Percentiles rank a stretch among this genome's conserved stretches.
phyloP scores from a whole-genome alignment of 768 basidiomycete species.

The Rhodotorula taiwanensis region DNA sequence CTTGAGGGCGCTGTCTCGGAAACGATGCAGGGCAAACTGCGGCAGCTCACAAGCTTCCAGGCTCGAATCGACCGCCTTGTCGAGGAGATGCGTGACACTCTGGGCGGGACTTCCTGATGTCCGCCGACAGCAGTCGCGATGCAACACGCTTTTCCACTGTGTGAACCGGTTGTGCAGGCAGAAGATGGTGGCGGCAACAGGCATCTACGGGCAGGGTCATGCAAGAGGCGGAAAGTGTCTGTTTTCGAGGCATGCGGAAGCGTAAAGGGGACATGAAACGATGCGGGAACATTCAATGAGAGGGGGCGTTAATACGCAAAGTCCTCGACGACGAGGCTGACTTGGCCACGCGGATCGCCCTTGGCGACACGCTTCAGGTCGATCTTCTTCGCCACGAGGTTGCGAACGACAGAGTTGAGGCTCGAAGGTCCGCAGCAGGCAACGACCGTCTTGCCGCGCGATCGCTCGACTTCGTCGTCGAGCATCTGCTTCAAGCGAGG shows the following conservation, averaged over 20 bases:
- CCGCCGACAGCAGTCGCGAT: too few species aligned
- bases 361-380: slow-evolving; percentile 52
- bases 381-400: slow-evolving; percentile 58
- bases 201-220: too few species aligned
- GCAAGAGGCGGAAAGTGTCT: too few species aligned
- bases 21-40: slow-evolving; percentile 75
- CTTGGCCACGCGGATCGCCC: slow-evolving; percentile 40
- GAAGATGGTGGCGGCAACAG: too few species aligned
- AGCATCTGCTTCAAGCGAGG: slow-evolving; percentile 60
- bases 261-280: background rate
- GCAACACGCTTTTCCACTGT: too few species aligned
- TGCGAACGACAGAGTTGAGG: slow-evolving; percentile 62
- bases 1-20: slow-evolving; percentile 46
- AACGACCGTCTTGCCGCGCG: slow-evolving; percentile 58
- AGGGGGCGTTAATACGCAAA: slow-evolving; percentile 9
- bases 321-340: slow-evolving; percentile 29
- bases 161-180: background rate
- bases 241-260: too few species aligned
- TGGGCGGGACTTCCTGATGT: slow-evolving; percentile 47
- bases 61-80: slow-evolving; percentile 64
- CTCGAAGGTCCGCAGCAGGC: slow-evolving; percentile 70
- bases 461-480: slow-evolving; percentile 57
- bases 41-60: slow-evolving; percentile 71
- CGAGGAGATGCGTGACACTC: slow-evolving; percentile 67
- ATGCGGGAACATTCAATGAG: background rate